Base-by-base conservation (phyloP, 306 rosid genomes). In the Malus sylvestris region DNA sequence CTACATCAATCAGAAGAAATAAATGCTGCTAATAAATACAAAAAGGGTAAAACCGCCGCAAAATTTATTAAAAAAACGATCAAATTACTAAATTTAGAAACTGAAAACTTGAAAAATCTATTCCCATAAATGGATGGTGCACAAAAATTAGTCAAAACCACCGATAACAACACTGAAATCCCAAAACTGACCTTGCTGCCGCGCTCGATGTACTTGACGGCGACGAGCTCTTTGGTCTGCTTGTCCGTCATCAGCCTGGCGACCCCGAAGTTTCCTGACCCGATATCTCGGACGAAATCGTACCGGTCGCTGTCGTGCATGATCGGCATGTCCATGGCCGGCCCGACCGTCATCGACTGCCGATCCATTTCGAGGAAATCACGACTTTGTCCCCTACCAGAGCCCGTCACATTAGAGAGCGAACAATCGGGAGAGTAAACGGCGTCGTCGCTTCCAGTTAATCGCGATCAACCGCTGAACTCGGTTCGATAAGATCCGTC, bases 231-330 rank as follows among this genome's bases (percentile, higher is more conserved):
- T 77, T 79, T 85, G 63, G 97, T 89, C 67, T 82, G 96, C 82
- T 85, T 92, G 63, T 94, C 98, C 23, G 85, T 87, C 98, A 94
- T 91, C 51, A 94, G 81, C 90, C 97, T 89, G 0, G 98, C 96
- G 4, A 94, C 89, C 10, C 91, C 98, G 81, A 94, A 94, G 79
- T 91, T 94, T 3, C 98, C 98, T 25, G 97, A 89, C 16, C 98
- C 97, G 66, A 94, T 94, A 72, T 90, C 95, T 14, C 91, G 85
- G 52, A 94, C 92, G 38, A 90, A 81, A 81, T 94, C 98, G 73
- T 94, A 94, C 10, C 96, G 87, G 78, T 94, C 95, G 42, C 98
- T 94, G 32, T 90, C 95, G 83, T 94, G 98, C 93, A 91, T 86
- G 80, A 91, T 94, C 82, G 96, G 97, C 89, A 90, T 74, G 40